Evolutionary conservation across 1,139 yeast genomes (phyloP).

Genomic region (Trichomonascaceae sp.): DNA sequence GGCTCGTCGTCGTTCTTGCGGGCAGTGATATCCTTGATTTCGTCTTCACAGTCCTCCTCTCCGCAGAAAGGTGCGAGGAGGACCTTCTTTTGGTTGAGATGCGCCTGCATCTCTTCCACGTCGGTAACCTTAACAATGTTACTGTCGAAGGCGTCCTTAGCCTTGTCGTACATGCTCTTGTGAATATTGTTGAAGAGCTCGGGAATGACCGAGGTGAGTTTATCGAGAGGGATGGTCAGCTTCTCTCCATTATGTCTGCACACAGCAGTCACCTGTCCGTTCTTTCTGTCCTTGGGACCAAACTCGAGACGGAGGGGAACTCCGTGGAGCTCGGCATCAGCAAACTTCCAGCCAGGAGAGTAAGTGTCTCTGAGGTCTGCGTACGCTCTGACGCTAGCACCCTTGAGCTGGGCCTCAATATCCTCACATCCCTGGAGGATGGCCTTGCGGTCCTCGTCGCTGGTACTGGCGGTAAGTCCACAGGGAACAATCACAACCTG

Average conservation of each 20-base stretch:
- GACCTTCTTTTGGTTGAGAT: slow-evolving; percentile 82
- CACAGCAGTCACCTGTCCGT: slow-evolving; percentile 70
- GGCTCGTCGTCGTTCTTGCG: slow-evolving; percentile 71
- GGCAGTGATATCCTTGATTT: slow-evolving; percentile 86
- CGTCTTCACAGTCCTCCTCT: slow-evolving; percentile 85
- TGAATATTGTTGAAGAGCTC: slow-evolving; percentile 74
- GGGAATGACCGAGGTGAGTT: slow-evolving; percentile 53
- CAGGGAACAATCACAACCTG: slow-evolving; percentile 93
- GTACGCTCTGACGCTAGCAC: slow-evolving; percentile 47
- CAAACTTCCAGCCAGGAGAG: slow-evolving; percentile 98
- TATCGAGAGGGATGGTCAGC: slow-evolving; percentile 44
- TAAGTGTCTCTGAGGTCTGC: slow-evolving; percentile 90
- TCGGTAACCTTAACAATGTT: slow-evolving; percentile 72
- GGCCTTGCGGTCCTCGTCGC: slow-evolving; percentile 57
- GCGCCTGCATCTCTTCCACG: slow-evolving; percentile 89
- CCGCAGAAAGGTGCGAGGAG: slow-evolving; percentile 98
- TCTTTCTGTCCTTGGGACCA: slow-evolving; percentile 89
- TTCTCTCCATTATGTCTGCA: slow-evolving; percentile 87
- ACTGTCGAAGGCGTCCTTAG: slow-evolving; percentile 68
- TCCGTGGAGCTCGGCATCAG: slow-evolving; percentile 96
- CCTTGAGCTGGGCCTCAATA: slow-evolving; percentile 24
- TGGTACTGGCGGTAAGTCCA: slow-evolving; percentile 80
- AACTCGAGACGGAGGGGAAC: slow-evolving; percentile 84
- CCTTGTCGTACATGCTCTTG: slow-evolving; percentile 54
- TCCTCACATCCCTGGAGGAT: slow-evolving; percentile 58